Base-by-base conservation (phyloP, 2,329 filamentous ascomycete species). In the Sarocladium strictum region DNA sequence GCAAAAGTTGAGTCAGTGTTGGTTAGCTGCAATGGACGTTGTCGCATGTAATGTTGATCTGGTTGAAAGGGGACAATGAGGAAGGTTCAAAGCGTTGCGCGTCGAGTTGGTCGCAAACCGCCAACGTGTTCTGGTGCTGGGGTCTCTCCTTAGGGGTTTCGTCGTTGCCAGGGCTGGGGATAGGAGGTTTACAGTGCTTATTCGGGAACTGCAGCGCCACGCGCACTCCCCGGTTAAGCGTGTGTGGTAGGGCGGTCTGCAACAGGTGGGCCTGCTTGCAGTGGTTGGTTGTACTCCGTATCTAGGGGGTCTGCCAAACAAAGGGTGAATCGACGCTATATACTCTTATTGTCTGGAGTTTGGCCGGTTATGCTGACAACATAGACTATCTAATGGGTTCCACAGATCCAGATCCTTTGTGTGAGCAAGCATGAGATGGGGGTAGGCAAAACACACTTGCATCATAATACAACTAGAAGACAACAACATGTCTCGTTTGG, bases 31-130 rank as follows among this genome's bases (percentile, higher is more conserved):
- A 29, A 27, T 33, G 12, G 11, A 35, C 12, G 15, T 10, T 35
- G n/a, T 33, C 19, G 6, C 19, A 9, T 19, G 6, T n/a, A 4
- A n/a, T 12, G 3, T 11, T 27, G 27, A 33, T 51, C 12, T 51
- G 27, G 5, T 51, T 17, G 47, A 12, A 49, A 12, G 19, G 26
- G 10, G 47, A 51, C 43, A 51, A 51, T 15, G 15, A 35, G 21
- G 29, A 17, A 23, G n/a, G 40, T 49, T 19, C 14, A 11, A 12
- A 9, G 47, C 23, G 23, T 17, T 7, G 43, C 26, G 43, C 23
- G 29, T 29, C 21, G 47, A 14, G 47, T 51, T 51, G 47, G 35
- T 51, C 47, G 47, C 47, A 51, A 51, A 27, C 23, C 47, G 47
- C 24, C 27, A 29, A 17, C 27, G 47, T 51, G 47, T 51, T 17